phyloP scores from a whole-genome alignment of 371 early-diverging fungal genomes.

The Mortierella sp. region DNA sequence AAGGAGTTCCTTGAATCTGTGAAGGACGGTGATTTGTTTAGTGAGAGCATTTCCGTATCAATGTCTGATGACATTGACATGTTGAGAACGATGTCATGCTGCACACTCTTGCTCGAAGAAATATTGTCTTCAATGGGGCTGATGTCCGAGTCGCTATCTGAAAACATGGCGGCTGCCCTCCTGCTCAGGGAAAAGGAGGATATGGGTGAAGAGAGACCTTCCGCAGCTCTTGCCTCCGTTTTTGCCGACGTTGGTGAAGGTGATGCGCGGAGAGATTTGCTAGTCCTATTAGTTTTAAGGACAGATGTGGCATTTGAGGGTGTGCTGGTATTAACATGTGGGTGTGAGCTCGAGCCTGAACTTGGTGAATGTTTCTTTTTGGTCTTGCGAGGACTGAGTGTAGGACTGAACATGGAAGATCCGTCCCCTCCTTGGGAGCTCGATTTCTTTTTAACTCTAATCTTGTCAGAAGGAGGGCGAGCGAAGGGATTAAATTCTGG shows the following conservation, averaged over 20 bases:
- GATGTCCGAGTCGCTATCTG: conserved; percentile 43
- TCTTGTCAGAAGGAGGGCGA: conserved; percentile 9
- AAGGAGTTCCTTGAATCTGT: not conserved
- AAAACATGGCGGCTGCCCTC: conserved; percentile 10
- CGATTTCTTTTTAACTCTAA: conserved; percentile 20
- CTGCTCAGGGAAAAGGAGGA: conserved; percentile 17
- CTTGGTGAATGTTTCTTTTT: conserved; percentile 10
- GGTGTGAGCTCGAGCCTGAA: not conserved
- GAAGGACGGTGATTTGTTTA: conserved; percentile 1
- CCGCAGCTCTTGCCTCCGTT: not conserved
- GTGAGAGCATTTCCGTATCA: conserved; percentile 9
- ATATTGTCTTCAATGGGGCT: conserved; percentile 32
- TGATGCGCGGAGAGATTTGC: not conserved
- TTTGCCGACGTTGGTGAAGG: not conserved
- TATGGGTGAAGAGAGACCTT: conserved; percentile 20
- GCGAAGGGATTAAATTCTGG: conserved; percentile 27
- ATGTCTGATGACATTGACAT: conserved; percentile 9
- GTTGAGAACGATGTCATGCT: not conserved
- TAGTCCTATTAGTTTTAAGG: not conserved
- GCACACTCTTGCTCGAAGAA: not conserved
- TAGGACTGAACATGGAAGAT: conserved; percentile 42
- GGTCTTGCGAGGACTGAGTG: conserved; percentile 45
- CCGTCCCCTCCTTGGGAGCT: not conserved
- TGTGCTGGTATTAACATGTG: not conserved
- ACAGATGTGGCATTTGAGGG: not conserved